Evolutionary conservation across 495 filamentous ascomycete genomes (phyloP), one percentile per base, ranked within the genome.

Genomic region (Hyaloscypha hepaticicola): DNA sequence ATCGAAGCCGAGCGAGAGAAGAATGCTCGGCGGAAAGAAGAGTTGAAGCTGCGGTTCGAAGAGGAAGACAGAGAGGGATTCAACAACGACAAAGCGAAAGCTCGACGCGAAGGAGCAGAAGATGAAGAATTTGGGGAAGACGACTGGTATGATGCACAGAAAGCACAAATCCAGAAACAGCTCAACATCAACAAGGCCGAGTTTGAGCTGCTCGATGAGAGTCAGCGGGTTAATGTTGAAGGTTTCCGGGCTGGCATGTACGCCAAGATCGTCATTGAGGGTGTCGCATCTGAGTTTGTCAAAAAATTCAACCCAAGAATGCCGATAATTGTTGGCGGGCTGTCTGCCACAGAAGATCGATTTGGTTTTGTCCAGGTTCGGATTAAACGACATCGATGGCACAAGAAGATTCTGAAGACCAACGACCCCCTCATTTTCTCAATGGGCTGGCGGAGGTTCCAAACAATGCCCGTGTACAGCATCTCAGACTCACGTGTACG

Each of bases 331-430:
- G 81, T 98, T 48, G 95, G 95, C 52, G 95, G 95, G 55, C 80
- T 99, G 48, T 86, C 91, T 45, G 83, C 96, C 9, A 96, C 93
- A 0, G 95, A 99, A 75, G 92, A 97, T 75, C 87, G 95, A 14
- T 96, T 96, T 73, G 95, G 96, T 2, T 97, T 91, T 69, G 88
- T 98, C 16, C 95, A 97, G 75, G 85, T 97, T 56, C 86, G 96
- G 41, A 97, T 99, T 80, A 97, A 97, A 83, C 83, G 90, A 63
- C 95, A 99, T 73, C 84, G 95, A 67, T 99, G 96, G 96, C 95
- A 98, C 75, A 97, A 98, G 85, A 96, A 93, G 81, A 97, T 97
- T 62, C 80, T 99, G 66, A 99, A 99, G 78, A 97, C 91, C 21
- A 96, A 94, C 68, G 95, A 99, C 70, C 95, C 95, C 19, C 84